Base-by-base conservation (phyloP, 2,329 filamentous ascomycete genomes). In the Esteya vermicola region DNA sequence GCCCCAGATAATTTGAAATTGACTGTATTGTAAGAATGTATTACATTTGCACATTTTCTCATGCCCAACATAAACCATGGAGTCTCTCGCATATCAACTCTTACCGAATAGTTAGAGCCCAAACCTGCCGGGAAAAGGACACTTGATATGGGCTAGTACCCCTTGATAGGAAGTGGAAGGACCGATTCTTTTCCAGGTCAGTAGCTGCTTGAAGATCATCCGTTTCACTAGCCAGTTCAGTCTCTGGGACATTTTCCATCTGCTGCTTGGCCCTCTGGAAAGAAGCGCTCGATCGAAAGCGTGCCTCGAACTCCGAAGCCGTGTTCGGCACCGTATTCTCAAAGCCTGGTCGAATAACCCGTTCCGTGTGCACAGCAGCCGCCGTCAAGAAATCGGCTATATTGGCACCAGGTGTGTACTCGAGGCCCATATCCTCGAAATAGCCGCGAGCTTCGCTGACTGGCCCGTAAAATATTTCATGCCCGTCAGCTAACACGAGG, bases 371-470 rank as follows among this genome's bases (percentile, higher is more conserved):
- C 12, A 41, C 39, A 2, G 39, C 37, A 4, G 85, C 67, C 0
- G 80, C 77, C 1, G 82, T 86, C 32, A 88, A 57, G 58, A 86
- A 88, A 53, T 88, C 82, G 2, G 81, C 75, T 1, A 81, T 85
- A 0, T 81, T 88, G 51, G 78, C 62, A 10, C 64, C 54, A 1
- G 62, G 58, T 2, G 63, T 62, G 7, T 61, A 81, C 26, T 73
- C 62, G 49, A 83, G 85, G 0, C 81, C 79, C 12, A 83, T 62
- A 35, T 74, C 63, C 43, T 75, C 63, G 52, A 84, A 82, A 54
- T 82, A 83, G 43, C 71, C 61, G 41, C 67, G 70, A 2, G 79
- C 78, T 35, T 72, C 63, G 14, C 62, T 59, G 2, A 70, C 38
- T 2, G 33, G 30, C 14, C 41, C 45, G 12, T 41, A 39, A 26